Conservation (phyloP, 805 yeast species). For the Nakazawaea ishiwadae region DNA sequence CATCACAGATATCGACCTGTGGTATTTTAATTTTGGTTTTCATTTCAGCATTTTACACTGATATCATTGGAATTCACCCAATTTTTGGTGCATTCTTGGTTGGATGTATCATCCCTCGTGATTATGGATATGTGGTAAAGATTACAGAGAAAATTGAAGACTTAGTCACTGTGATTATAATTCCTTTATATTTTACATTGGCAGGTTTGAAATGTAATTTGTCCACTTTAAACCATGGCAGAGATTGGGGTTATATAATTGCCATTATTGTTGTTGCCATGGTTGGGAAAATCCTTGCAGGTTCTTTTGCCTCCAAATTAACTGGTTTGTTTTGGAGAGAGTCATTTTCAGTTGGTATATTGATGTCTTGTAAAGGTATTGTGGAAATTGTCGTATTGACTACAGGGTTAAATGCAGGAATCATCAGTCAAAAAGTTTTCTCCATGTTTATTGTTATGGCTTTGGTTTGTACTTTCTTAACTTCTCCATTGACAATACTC, state of each 20-base stretch:
- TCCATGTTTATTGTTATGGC: slow-evolving; percentile 87
- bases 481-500: slow-evolving; percentile 67
- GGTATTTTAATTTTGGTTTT: slow-evolving; percentile 52
- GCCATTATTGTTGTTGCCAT: slow-evolving; percentile 67
- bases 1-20: slow-evolving; percentile 58
- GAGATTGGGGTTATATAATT: slow-evolving; percentile 74
- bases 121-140: slow-evolving; percentile 64
- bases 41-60: slow-evolving; percentile 71
- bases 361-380: slow-evolving; percentile 88
- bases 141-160: slow-evolving; percentile 76
- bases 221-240: slow-evolving; percentile 57
- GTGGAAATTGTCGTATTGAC: slow-evolving; percentile 78
- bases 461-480: slow-evolving; percentile 67
- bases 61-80: slow-evolving; percentile 81
- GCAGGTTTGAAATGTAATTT: slow-evolving; percentile 73
- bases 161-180: slow-evolving; percentile 62
- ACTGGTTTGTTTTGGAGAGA: slow-evolving; percentile 70
- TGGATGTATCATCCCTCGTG: slow-evolving; percentile 74
- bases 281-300: slow-evolving; percentile 64
- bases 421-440: slow-evolving; percentile 58
- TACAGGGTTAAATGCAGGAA: slow-evolving; percentile 68
- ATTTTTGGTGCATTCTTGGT: slow-evolving; percentile 82
- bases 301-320: slow-evolving; percentile 56
- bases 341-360: slow-evolving; percentile 67
- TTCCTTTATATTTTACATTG: slow-evolving; percentile 76